Base-by-base conservation (phyloP, 2,329 filamentous ascomycete genomes). In the Pyrenochaeta sp. region DNA sequence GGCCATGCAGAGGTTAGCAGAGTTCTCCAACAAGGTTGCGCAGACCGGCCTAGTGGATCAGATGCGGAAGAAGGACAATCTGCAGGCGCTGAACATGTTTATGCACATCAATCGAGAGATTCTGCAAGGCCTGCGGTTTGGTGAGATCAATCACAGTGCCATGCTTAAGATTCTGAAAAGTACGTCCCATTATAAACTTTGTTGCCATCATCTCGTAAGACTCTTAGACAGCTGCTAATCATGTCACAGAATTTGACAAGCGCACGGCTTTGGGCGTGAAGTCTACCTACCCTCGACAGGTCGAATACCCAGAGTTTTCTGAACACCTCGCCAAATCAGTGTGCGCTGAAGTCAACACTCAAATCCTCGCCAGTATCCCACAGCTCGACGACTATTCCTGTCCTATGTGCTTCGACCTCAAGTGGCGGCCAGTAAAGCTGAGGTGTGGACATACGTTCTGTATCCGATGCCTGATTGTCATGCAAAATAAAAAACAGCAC, bases 151-250 rank as follows among this genome's bases (percentile, higher is more conserved):
- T 69, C 86, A 87, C 64, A 85, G 85, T 30, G 92, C 92, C 0
- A 87, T 95, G 68, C 82, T 81, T 34, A 96, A 96, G 76, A 96
- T 96, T 50, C 79, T 96, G 52, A 96, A 96, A 76, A 96, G 89
- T 90, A 74, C 61, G 85, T 30, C n/a, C 5, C 22, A 25, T 15
- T 40, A 2, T 19, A 13, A n/a, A 36, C 2, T 9, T 2, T 9
- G n/a, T 22, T 7, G 13, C 24, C 24, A 24, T 13, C n/a, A 28
- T 13, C n/a, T 19, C 10, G 19, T 13, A 19, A 13, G 2, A 8
- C 25, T n/a, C 12, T 8, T 27, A 28, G 4, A n/a, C 42, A 27
- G 13, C 10, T 15, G 12, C 51, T 50, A 25, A 58, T 43, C n/a
- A 63, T 54, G 19, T 28, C 2, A 28, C 62, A 93, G 88, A 94